phyloP scores from a whole-genome alignment of 345 rosid species.

The Triadica sebifera region DNA sequence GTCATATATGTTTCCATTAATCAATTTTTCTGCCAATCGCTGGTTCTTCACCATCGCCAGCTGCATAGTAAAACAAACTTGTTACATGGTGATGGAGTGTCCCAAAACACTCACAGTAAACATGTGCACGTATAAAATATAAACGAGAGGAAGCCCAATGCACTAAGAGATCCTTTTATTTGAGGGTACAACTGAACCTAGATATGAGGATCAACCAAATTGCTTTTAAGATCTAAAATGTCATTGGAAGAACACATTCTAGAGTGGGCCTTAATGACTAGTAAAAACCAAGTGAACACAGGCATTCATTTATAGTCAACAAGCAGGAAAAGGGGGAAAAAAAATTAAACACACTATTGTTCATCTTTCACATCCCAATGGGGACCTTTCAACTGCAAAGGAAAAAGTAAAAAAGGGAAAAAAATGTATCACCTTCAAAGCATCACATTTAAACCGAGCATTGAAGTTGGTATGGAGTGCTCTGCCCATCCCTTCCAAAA shows the following conservation, averaged over 20 bases:
- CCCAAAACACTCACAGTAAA: too few species aligned
- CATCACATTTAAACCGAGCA: conserved; percentile 80
- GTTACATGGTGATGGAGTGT: too few species aligned
- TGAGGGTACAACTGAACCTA: background rate
- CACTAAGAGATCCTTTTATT: background rate
- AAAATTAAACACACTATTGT: background rate
- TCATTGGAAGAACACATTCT: background rate
- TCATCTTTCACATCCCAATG: background rate
- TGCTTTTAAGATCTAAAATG: background rate
- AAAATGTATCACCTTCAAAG: conserved; percentile 57
- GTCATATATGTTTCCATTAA: conserved; percentile 79
- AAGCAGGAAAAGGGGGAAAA: background rate
- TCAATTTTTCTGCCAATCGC: conserved; percentile 86
- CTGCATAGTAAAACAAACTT: conserved; percentile 37
- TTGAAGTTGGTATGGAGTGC: conserved; percentile 88
- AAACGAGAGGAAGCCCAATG: background rate
- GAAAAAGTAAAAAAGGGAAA: background rate
- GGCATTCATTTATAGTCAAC: background rate
- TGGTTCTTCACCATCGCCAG: conserved; percentile 99
- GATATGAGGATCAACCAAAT: too few species aligned
- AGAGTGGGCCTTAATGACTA: background rate
- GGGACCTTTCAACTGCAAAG: background rate
- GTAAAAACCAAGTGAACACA: background rate
- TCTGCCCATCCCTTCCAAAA: conserved; percentile 99
- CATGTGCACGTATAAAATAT: background rate